Percentiles rank a stretch among this genome's conserved stretches.
Evolutionary conservation across 345 rosid genomes (phyloP).

Genomic region (Draba incana): DNA sequence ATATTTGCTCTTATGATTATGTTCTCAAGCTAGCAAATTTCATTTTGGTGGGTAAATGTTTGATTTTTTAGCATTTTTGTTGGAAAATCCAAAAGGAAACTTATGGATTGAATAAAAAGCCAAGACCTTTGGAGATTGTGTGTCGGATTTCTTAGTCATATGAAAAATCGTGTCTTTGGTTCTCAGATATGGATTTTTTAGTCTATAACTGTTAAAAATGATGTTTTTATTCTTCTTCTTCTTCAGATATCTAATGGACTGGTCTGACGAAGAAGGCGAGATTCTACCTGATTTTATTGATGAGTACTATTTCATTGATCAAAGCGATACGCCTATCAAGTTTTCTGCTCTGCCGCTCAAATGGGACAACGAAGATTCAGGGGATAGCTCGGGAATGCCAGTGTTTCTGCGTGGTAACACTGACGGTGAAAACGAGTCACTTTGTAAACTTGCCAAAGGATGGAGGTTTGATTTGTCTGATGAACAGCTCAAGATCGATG

Average conservation of each 20-base stretch:
- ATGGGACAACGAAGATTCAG: conserved; percentile 4
- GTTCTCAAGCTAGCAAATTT: no score
- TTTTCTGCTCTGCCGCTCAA: background rate
- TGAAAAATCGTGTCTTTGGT: background rate
- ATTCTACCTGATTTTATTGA: conserved; percentile 26
- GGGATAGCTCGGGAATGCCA: background rate
- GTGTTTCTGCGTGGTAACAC: conserved; percentile 21
- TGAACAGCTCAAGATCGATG: conserved; percentile 19
- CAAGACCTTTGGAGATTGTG: no score
- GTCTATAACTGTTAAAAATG: background rate
- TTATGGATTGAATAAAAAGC: no score
- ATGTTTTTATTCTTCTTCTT: background rate
- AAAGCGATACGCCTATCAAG: background rate
- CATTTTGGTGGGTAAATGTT: no score
- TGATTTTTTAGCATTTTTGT: no score
- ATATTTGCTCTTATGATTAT: no score
- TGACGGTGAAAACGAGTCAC: background rate
- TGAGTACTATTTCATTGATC: conserved; percentile 25
- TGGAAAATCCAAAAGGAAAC: no score
- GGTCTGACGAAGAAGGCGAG: conserved; percentile 35
- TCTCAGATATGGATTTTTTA: background rate
- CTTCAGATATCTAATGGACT: conserved; percentile 25
- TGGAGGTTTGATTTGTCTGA: conserved; percentile 32
- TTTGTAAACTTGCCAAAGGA: conserved; percentile 24
- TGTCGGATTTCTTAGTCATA: background rate